These are phyloP conservation scores for Russula sp. DNA, from an alignment of 768 basidiomycete genomes.

Conservation along the genomic window DNA sequence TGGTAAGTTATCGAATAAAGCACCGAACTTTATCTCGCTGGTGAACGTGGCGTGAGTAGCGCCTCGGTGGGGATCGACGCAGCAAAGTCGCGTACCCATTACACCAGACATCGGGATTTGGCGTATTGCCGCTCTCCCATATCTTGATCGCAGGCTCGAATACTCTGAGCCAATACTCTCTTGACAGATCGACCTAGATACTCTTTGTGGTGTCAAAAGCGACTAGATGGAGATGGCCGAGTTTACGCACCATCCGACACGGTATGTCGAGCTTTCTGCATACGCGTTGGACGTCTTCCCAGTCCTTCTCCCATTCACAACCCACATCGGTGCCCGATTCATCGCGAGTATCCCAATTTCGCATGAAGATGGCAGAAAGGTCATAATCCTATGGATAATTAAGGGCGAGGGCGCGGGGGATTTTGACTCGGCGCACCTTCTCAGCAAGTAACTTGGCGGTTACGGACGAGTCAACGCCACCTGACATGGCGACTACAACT, in stretches of 20 bases:
- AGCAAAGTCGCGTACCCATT: slow-evolving; percentile 53
- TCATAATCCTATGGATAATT: slow-evolving; percentile 59
- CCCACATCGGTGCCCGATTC: slow-evolving; percentile 73
- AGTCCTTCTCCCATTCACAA: slow-evolving; percentile 96
- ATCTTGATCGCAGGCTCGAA: slow-evolving; percentile 77
- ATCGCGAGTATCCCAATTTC: slow-evolving; percentile 90
- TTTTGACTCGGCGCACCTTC: slow-evolving; percentile 37
- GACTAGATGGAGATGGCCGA: not conserved
- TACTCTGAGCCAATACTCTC: slow-evolving; percentile 86
- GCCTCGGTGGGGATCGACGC: not conserved
- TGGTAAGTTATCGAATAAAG: slow-evolving; percentile 61
- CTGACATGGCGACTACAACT: slow-evolving; percentile 94
- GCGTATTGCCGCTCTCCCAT: slow-evolving; percentile 78
- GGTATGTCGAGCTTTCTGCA: slow-evolving; percentile 68
- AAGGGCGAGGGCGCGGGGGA: not conserved
- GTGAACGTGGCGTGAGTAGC: not conserved
- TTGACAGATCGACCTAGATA: slow-evolving; percentile 74
- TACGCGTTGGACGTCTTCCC: slow-evolving; percentile 82
- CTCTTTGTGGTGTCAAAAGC: slow-evolving; percentile 3
- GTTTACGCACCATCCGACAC: slow-evolving; percentile 55
- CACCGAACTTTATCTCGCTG: slow-evolving; percentile 91
- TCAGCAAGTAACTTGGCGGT: slow-evolving; percentile 70
- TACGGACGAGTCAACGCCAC: slow-evolving; percentile 93
- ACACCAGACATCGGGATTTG: slow-evolving; percentile 92
- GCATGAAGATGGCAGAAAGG: slow-evolving; percentile 88